phyloP scores from a whole-genome alignment of 768 basidiomycete species.

The Tremella yokohamensis region DNA sequence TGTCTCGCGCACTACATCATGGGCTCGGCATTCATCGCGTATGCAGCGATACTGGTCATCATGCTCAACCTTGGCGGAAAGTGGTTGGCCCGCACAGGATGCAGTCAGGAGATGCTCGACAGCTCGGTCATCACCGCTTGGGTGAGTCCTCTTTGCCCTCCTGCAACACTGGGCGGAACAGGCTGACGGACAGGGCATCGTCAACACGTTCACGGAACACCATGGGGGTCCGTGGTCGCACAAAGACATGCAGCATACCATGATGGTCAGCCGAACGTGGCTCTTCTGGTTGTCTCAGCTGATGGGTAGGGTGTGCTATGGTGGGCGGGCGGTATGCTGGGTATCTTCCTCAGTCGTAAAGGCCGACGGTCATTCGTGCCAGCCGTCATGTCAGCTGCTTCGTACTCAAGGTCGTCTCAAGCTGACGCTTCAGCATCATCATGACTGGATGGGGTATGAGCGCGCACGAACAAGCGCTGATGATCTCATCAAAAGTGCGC shows the following conservation, averaged over 20 bases:
- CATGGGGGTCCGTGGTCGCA: slow-evolving; percentile 75
- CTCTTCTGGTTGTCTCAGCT: neutral
- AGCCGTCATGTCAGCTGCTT: slow-evolving; percentile 62
- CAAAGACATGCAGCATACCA: slow-evolving; percentile 91
- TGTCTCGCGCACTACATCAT: slow-evolving; percentile 57
- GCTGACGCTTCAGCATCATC: slow-evolving; percentile 60
- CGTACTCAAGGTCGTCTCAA: neutral
- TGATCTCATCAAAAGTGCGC: slow-evolving; percentile 73
- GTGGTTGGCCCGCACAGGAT: slow-evolving; percentile 56
- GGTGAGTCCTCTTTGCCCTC: slow-evolving; percentile 28
- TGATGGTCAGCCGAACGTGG: slow-evolving; percentile 26
- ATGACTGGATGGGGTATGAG: slow-evolving; percentile 93
- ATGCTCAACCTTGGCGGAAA: slow-evolving; percentile 70
- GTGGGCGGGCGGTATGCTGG: slow-evolving; percentile 90
- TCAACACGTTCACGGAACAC: slow-evolving; percentile 93
- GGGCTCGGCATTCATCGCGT: slow-evolving; percentile 86
- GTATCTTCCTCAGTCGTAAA: slow-evolving; percentile 62
- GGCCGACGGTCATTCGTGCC: slow-evolving; percentile 60
- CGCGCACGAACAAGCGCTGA: slow-evolving; percentile 76
- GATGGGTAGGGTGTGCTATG: slow-evolving; percentile 55
- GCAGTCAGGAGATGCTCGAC: slow-evolving; percentile 52
- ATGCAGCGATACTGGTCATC: slow-evolving; percentile 75
- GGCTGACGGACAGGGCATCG: slow-evolving; percentile 53
- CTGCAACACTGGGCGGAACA: neutral
- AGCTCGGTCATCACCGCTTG: slow-evolving; percentile 51